Base-by-base conservation (phyloP, 495 filamentous ascomycete species). In the Hypoxylon subgilvum region DNA sequence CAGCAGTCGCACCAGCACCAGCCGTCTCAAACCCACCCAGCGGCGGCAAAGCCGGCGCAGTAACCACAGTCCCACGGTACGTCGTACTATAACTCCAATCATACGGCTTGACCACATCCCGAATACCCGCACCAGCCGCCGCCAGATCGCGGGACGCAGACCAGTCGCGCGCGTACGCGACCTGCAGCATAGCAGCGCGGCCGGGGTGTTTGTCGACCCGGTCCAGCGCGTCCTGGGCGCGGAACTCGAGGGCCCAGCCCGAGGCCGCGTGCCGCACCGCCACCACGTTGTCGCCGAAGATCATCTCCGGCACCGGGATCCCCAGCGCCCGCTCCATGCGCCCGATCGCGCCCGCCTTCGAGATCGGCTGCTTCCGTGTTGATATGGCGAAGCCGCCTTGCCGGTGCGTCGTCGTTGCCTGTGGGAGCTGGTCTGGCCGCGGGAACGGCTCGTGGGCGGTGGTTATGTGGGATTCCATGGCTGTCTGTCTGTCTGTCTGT, bases 61-160 rank as follows among this genome's bases (percentile, higher is more conserved):
- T 13, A 6, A 31, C 4, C 1, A 83, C 74, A 10, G 86, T 89
- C 18, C 94, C 94, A 45, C 79, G 81, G 69, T 96, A 97, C 40
- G 86, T 82, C 12, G 92, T 96, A 47, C 81, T 92, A 71, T 97
- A 98, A 31, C 91, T 96, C 94, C 94, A 98, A 74, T 98, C 94
- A 70, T 94, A 98, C 7, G 93, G 91, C 70, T 91, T 91, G 13
- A 97, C 89, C 13, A 97, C 86, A 68, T 96, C 91, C 67, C 88
- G 91, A 51, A 97, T 96, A 14, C 89, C 90, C 48, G 92, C 90
- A 65, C 90, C 86, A 9, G 90, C 87, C 65, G n/a, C n/a, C n/a
- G n/a, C n/a, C n/a, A 86, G 84, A 71, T 96, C 91, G 61, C 92
- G 83, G 73, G 84, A 89, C 67, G 82, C 83, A 71, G 90, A 88